Evolutionary conservation across 1,284 basidiomycete genomes (phyloP), one percentile per base, ranked within the genome.

Genomic region (Moesziomyces parantarcticus): DNA sequence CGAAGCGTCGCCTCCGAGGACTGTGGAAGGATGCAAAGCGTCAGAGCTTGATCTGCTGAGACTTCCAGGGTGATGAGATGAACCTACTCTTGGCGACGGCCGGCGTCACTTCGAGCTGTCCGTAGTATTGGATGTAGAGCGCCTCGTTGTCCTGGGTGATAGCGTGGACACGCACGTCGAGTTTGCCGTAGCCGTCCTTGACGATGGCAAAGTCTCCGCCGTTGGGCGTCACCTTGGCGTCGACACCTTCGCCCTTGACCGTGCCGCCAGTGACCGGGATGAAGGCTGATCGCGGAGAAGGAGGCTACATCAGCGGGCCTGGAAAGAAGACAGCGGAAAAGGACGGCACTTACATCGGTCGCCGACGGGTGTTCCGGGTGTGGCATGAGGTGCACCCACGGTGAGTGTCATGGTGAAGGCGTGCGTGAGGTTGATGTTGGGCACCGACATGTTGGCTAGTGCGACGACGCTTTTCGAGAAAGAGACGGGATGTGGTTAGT

Each of bases 61-160:
- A 4, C 14, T 34, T 34, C 13, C 6, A 16, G 3, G 22, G 45
- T 47, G 26, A 16, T 13, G 22, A 5, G 43, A 13, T 23, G 20
- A 3, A 53, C 53, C 44, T 29, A 59, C 56, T 57, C 43, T 73
- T 73, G 9, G 23, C 62, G 26, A 65, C 66, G 16, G 58, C 61
- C 7, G 53, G 49, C 3, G 58, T 70, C n/a, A 74, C 26, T 39
- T 74, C 49, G 23, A 74, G 41, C 11, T 61, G 57, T 14, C 71
- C 71, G 16, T 50, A 60, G 43, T 74, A 74, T 16, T 62, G 65
- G 23, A 74, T 52, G 51, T 69, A 65, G 39, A 74, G 53, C n/a
- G 41, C 41, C 29, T 74, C 71, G 44, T 52, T 45, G 3, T 69
- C 62, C 0, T 53, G 40, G 5, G 71, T 74, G 13, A 53, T 21